Base-by-base conservation (phyloP, 108 stramenopile species). In the Nannochloropsis gaditana region DNA sequence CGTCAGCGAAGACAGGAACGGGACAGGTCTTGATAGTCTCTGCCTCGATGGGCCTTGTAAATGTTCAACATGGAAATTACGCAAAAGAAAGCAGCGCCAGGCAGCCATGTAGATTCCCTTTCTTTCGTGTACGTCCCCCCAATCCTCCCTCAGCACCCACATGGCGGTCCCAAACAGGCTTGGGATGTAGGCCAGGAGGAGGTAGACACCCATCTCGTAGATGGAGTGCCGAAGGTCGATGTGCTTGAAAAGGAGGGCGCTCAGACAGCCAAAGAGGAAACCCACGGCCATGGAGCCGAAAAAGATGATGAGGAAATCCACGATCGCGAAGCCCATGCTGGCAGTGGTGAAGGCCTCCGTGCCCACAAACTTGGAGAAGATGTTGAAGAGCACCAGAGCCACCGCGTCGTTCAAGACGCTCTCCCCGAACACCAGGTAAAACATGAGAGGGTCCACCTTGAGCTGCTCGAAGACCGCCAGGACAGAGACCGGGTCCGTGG, bases 381-480 rank as follows among this genome's bases (percentile, higher is more conserved):
- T 89, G 10, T 93, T 84, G 85, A 93, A 95, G 11, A 95, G 84
- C 9, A 94, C 94, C 45, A 96, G 89, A 4, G 96, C 94, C 45
- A 98, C 94, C 11, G 96, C 97, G 89, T 98, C 97, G 86, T 97
- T 98, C 84, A 98, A 87, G n/a, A 98, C 88, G 6, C 91, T 90
- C 90, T 98, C 97, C 9, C 97, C 97, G 90, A 98, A 96, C 15
- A 97, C 93, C 73, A 98, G 87, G 1, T 94, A 92, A 84, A 94
- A 96, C 11, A 96, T 87, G 43, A 89, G 90, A 21, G 93, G 93
- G 84, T 96, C 92, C n/a, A 95, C 96, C 43, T 91, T 87, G 3
- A 89, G 86, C 9, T 88, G 89, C 89, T 93, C 90, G 89, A 96
- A 94, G 11, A 95, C 93, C 8, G 94, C 93, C 45, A 96, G 86